Evolutionary conservation across 495 filamentous ascomycete species (phyloP).

Genomic region (Choiromyces venosus): DNA sequence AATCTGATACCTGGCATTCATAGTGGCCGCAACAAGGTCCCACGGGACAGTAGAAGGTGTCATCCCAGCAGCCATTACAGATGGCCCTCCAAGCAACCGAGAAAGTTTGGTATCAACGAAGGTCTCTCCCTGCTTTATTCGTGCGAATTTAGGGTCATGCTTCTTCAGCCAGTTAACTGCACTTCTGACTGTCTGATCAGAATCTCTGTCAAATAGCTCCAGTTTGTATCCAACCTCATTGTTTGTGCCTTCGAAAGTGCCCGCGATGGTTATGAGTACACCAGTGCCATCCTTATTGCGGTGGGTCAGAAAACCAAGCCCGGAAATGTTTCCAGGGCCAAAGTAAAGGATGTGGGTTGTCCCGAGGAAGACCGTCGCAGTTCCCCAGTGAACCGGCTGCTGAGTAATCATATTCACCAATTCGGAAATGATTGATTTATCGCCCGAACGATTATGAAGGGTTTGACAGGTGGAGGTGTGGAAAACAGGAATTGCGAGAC

Average conservation of each 20-base stretch:
- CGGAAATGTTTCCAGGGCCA: conserved; percentile 89
- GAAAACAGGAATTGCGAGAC: conserved; percentile 74
- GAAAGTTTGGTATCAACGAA: conserved; percentile 99
- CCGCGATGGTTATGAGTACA: conserved; percentile 86
- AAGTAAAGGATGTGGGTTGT: conserved; percentile 95
- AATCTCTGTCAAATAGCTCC: conserved; percentile 90
- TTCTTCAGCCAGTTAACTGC: conserved; percentile 97
- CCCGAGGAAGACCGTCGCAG: conserved; percentile 75
- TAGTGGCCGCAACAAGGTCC: conserved; percentile 89
- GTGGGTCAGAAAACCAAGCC: conserved; percentile 89
- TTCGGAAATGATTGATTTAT: conserved; percentile 65
- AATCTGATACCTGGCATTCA: conserved; percentile 90
- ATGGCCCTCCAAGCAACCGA: conserved; percentile 78
- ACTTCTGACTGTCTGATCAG: conserved; percentile 84
- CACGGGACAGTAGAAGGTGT: conserved; percentile 87
- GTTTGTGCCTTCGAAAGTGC: conserved; percentile 81
- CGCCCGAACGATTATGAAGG: conserved; percentile 55
- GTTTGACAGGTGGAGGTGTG: conserved; percentile 82
- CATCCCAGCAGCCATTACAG: conserved; percentile 91
- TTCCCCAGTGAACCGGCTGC: conserved; percentile 88
- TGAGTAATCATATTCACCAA: conserved; percentile 89
- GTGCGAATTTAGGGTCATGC: conserved; percentile 78
- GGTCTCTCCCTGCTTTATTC: conserved; percentile 75
- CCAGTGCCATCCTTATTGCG: conserved; percentile 97
- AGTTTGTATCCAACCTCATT: conserved; percentile 91